A percentile compares a stretch with the other conserved stretches of the same genome.
These are phyloP conservation scores for Phytopythium cucurbitacearum DNA, from an alignment of 352 stramenopile species.

Conservation along the genomic window DNA sequence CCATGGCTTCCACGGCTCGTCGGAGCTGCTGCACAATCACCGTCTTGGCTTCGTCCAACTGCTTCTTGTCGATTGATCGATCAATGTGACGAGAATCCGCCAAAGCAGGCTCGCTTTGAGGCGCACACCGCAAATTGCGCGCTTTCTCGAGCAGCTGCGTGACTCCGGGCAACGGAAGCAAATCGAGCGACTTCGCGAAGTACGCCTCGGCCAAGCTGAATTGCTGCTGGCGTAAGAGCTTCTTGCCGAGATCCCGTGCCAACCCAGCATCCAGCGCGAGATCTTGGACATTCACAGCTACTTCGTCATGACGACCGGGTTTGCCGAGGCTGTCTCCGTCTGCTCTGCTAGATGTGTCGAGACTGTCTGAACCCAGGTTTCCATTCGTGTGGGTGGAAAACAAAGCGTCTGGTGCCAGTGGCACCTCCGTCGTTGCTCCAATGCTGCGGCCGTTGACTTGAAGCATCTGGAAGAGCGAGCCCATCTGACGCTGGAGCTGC, in stretches of 20 bases:
- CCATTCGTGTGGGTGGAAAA: slow-evolving; percentile 3
- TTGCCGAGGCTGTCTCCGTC: slow-evolving; percentile 2
- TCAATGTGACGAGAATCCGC: background rate
- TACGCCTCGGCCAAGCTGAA: slow-evolving; percentile 45
- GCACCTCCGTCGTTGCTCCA: background rate
- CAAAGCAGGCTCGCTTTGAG: background rate
- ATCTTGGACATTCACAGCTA: slow-evolving; percentile 22
- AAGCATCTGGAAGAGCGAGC: slow-evolving; percentile 40
- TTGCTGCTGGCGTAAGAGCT: slow-evolving; percentile 42
- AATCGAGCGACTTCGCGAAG: slow-evolving; percentile 52
- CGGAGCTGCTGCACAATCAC: slow-evolving; percentile 18
- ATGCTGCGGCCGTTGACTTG: slow-evolving; percentile 9
- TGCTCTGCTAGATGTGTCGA: too few relatives aligned
- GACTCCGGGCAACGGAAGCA: slow-evolving; percentile 56
- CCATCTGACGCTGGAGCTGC: slow-evolving; percentile 57
- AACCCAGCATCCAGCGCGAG: slow-evolving; percentile 55
- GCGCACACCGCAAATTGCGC: background rate
- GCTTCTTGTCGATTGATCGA: background rate
- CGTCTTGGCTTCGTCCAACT: slow-evolving; percentile 3
- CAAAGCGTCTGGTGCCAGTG: background rate
- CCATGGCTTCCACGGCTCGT: slow-evolving; percentile 8
- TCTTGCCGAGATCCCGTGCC: slow-evolving; percentile 57
- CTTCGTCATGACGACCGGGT: background rate
- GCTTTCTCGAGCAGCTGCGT: slow-evolving; percentile 32
- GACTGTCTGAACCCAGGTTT: too few relatives aligned